Percentiles rank a stretch among this genome's conserved stretches.
Evolutionary conservation across 2,329 filamentous ascomycete species (phyloP).

Genomic region (Plectosphaerella plurivora): DNA sequence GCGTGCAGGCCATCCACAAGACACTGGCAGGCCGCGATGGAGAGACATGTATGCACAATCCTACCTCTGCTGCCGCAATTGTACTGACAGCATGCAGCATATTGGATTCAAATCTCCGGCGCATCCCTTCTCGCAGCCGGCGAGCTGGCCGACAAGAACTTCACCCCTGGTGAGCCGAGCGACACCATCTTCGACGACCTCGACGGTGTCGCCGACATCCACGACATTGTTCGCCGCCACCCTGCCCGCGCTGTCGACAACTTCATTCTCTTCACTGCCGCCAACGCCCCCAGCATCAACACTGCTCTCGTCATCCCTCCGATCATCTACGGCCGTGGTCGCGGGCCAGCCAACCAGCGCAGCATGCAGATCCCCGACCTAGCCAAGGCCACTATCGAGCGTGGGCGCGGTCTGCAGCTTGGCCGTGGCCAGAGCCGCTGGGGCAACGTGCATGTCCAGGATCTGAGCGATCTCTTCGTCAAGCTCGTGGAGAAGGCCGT

Average conservation of each 20-base stretch:
- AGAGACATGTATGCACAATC: neutral
- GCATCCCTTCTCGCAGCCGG: constrained; percentile 34
- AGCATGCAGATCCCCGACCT: constrained; percentile 46
- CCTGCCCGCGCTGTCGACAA: constrained; percentile 63
- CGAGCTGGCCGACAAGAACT: constrained; percentile 24
- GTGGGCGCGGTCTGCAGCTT: constrained; percentile 39
- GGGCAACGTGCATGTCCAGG: constrained; percentile 48
- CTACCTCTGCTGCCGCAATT: neutral
- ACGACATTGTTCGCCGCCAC: constrained; percentile 18
- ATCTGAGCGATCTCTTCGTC: constrained; percentile 39
- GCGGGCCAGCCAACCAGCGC: constrained; percentile 42
- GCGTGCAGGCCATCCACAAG: constrained; percentile 23
- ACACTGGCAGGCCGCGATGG: constrained; percentile 10
- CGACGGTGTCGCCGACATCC: constrained; percentile 17
- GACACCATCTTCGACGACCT: constrained; percentile 29
- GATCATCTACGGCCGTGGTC: constrained; percentile 46
- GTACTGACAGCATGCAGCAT: constrained; percentile 10
- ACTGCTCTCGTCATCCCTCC: constrained; percentile 44
- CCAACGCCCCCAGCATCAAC: constrained; percentile 30
- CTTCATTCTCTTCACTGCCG: constrained; percentile 45
- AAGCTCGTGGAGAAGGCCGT: constrained; percentile 34
- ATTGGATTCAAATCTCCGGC: constrained; percentile 47
- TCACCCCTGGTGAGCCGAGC: constrained; percentile 22
- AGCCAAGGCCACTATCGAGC: constrained; percentile 31
- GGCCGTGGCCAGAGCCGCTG: constrained; percentile 41